Conservation (phyloP, 2,329 filamentous ascomycete genomes). For the Zelopaecilomyces penicillatus region DNA sequence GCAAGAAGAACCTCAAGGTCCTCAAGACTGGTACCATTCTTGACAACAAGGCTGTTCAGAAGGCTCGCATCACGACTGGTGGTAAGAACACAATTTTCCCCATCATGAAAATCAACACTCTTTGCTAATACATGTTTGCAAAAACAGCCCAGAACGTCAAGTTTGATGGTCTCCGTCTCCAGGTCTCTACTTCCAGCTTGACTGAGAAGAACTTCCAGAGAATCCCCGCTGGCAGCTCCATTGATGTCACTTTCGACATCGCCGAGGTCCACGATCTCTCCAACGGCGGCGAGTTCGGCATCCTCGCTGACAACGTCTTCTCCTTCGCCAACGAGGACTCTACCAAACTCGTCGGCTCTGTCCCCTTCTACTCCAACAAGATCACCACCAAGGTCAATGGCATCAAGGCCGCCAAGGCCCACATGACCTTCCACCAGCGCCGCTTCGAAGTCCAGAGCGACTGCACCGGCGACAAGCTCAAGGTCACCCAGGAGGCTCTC, state of each 20-base stretch:
- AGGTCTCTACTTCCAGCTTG: slow-evolving; percentile 36
- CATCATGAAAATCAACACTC: background rate
- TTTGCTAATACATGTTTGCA: background rate
- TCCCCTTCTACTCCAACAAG: slow-evolving; percentile 51
- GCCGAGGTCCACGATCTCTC: slow-evolving; percentile 46
- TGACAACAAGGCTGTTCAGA: slow-evolving; percentile 43
- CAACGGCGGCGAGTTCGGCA: slow-evolving; percentile 43
- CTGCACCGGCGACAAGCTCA: slow-evolving; percentile 41
- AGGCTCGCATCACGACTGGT: slow-evolving; percentile 39
- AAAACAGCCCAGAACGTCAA: slow-evolving; percentile 27
- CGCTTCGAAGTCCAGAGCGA: slow-evolving; percentile 43
- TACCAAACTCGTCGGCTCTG: slow-evolving; percentile 43
- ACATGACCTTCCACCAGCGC: slow-evolving; percentile 38
- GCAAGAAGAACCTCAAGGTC: slow-evolving; percentile 38
- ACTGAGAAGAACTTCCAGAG: slow-evolving; percentile 40
- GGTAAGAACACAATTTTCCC: slow-evolving; percentile 23
- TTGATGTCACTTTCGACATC: slow-evolving; percentile 45
- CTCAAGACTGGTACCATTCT: slow-evolving; percentile 46
- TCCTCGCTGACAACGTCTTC: slow-evolving; percentile 47
- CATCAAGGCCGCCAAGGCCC: slow-evolving; percentile 41
- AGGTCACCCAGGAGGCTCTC: slow-evolving; percentile 40
- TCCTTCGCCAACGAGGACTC: slow-evolving; percentile 43
- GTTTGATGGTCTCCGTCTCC: slow-evolving; percentile 46
- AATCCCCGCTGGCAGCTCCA: slow-evolving; percentile 38
- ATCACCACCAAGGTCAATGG: slow-evolving; percentile 50